A percentile compares a stretch with the other conserved stretches of the same genome.
These are phyloP conservation scores for Allantophomopsis lycopodina DNA, from an alignment of 2,329 filamentous ascomycete species.

Conservation along the genomic window DNA sequence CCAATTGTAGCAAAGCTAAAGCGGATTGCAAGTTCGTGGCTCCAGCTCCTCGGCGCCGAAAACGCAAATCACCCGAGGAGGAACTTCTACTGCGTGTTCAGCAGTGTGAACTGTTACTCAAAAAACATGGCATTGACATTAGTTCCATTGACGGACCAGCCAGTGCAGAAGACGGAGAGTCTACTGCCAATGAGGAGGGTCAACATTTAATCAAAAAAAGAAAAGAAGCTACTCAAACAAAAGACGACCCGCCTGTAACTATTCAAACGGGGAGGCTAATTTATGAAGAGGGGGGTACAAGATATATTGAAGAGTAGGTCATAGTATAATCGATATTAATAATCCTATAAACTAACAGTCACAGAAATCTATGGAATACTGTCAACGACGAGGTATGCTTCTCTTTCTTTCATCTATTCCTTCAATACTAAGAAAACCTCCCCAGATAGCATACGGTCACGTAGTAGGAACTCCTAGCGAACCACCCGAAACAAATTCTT, in stretches of 20 bases:
- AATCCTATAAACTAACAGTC: constrained; percentile 1
- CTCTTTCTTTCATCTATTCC: constrained; percentile 11
- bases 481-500: constrained; percentile 24
- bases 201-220: background rate
- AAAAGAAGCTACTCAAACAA: background rate
- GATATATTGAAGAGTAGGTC: constrained; percentile 14
- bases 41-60: constrained; percentile 10
- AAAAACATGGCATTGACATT: constrained; percentile 12
- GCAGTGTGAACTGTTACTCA: constrained; percentile 12
- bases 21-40: constrained; percentile 10
- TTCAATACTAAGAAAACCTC: too few species aligned
- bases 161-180: too few species aligned
- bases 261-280: constrained; percentile 1
- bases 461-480: constrained; percentile 12
- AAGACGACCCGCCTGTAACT: constrained; percentile 4
- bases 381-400: constrained; percentile 17
- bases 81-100: constrained; percentile 13
- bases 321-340: background rate
- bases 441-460: too few species aligned
- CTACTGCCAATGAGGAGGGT: constrained; percentile 9
- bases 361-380: constrained; percentile 15
- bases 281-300: constrained; percentile 5
- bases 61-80: constrained; percentile 13
- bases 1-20: constrained; percentile 12
- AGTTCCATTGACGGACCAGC: background rate